Evolutionary conservation across 495 filamentous ascomycete species (phyloP), one percentile per base, ranked within the genome.

Genomic region (Neurospora tetraspora): DNA sequence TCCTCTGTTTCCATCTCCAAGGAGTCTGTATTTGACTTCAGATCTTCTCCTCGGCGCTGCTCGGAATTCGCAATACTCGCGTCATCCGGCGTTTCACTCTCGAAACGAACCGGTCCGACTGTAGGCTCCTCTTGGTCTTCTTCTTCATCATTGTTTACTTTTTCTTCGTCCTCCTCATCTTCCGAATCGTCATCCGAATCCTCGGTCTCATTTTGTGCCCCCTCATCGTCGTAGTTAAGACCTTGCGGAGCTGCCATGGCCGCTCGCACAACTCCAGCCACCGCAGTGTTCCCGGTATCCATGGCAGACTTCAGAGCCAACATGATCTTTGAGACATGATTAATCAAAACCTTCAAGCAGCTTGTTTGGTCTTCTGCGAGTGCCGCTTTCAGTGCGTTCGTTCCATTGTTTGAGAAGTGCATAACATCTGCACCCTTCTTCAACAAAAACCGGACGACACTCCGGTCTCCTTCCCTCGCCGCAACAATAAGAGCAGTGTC

Each of bases 401-500:
- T 45, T n/a, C 42, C 42, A 45, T 45, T 45, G 42, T 45, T 45
- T 3, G 42, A 45, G 42, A 45, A 45, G 42, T n/a, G 42, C 61
- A 68, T 68, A 36, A 68, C 61, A 36, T 68, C 61, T 36, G 61
- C 61, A 27, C 11, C 61, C 6, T 68, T 27, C 61, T 68, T 36
- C 61, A 68, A 27, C 10, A 68, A n/a, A 14, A 68, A 27, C 23
- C 61, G 61, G 12, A 68, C 61, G 23, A 27, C 23, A 27, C 34
- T 36, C 23, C 34, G 23, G 20, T 68, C 61, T 14, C 61, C 61
- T 27, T 27, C 23, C 61, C 12, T 36, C 23, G 61, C 61, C 23
- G 70, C 70, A 39, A 53, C 36, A 27, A 81, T 79, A 20, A 81
- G 76, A 47, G 80, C 73, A 1, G 80, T 81, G 31, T 80, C 76